Percentiles rank a stretch among this genome's conserved stretches.
These are phyloP conservation scores for Ophiostoma sp. DNA, from an alignment of 2,329 filamentous ascomycete species.

Conservation along the genomic window DNA sequence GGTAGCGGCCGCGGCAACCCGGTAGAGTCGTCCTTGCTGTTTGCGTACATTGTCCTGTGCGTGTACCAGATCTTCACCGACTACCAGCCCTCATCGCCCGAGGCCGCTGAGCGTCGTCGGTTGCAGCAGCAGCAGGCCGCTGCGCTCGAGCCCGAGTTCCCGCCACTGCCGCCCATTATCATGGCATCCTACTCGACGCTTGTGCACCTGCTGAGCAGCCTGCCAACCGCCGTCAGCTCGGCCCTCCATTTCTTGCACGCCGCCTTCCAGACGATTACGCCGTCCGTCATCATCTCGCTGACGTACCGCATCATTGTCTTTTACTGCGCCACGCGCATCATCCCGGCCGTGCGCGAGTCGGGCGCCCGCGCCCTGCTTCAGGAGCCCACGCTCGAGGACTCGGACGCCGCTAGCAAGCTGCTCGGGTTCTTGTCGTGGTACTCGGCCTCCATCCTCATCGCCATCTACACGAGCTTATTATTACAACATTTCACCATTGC, in stretches of 20 bases:
- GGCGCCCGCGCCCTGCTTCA: slow-evolving; percentile 81
- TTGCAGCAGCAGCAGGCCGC: slow-evolving; percentile 40
- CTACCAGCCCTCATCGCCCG: slow-evolving; percentile 70
- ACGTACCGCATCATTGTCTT: slow-evolving; percentile 93
- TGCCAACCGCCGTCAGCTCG: slow-evolving; percentile 82
- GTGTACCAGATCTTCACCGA: slow-evolving; percentile 99
- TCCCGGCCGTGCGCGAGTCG: slow-evolving; percentile 85
- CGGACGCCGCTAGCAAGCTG: slow-evolving; percentile 76
- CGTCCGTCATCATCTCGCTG: slow-evolving; percentile 92
- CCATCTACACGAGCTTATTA: slow-evolving; percentile 92
- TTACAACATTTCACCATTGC: slow-evolving; percentile 83
- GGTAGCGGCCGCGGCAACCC: slow-evolving; percentile 91
- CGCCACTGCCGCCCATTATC: slow-evolving; percentile 93
- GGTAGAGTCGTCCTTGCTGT: slow-evolving; percentile 90
- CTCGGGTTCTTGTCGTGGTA: slow-evolving; percentile 89
- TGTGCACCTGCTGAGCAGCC: slow-evolving; percentile 75
- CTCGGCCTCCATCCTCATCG: slow-evolving; percentile 88
- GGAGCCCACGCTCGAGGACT: slow-evolving; percentile 82
- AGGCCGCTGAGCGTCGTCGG: slow-evolving; percentile 57
- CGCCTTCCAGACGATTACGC: slow-evolving; percentile 92
- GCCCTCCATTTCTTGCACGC: slow-evolving; percentile 84
- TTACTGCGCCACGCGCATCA: slow-evolving; percentile 93
- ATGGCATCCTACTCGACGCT: slow-evolving; percentile 97
- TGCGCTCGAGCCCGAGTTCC: slow-evolving; percentile 75
- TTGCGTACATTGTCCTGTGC: slow-evolving; percentile 97